phyloP scores from a whole-genome alignment of 2,329 filamentous ascomycete species.

The Neurospora sp. region DNA sequence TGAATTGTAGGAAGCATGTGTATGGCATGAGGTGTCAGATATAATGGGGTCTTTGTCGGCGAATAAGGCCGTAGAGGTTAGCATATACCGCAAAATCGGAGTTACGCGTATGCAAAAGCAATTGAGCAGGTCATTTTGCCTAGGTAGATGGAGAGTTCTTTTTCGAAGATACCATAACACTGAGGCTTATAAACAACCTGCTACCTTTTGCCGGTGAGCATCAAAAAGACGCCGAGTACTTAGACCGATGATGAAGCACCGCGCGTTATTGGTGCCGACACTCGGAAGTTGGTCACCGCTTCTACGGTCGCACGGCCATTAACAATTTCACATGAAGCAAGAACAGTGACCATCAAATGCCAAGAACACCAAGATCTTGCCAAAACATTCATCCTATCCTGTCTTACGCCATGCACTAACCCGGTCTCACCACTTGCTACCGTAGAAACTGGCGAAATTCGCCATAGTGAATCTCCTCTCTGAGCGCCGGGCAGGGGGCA shows the following conservation, averaged over 20 bases:
- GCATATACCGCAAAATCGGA: neutral
- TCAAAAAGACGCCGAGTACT: neutral
- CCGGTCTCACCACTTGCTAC: too few relatives aligned
- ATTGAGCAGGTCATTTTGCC: neutral
- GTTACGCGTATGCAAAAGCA: neutral
- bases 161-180: neutral
- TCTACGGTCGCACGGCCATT: neutral
- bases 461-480: too few relatives aligned
- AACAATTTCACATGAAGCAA: neutral
- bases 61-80: neutral
- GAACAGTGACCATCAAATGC: neutral
- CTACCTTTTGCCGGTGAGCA: neutral
- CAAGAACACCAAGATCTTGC: neutral
- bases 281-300: neutral
- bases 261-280: neutral
- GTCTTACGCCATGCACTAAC: neutral
- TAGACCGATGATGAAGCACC: neutral
- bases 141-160: neutral
- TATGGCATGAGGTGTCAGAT: neutral
- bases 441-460: too few relatives aligned
- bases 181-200: neutral
- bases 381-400: neutral
- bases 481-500: too few relatives aligned
- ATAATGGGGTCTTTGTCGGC: neutral
- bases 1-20: constrained; percentile 11